Base-by-base conservation (phyloP, 2,329 filamentous ascomycete genomes). In the Boeremia lycopersici region DNA sequence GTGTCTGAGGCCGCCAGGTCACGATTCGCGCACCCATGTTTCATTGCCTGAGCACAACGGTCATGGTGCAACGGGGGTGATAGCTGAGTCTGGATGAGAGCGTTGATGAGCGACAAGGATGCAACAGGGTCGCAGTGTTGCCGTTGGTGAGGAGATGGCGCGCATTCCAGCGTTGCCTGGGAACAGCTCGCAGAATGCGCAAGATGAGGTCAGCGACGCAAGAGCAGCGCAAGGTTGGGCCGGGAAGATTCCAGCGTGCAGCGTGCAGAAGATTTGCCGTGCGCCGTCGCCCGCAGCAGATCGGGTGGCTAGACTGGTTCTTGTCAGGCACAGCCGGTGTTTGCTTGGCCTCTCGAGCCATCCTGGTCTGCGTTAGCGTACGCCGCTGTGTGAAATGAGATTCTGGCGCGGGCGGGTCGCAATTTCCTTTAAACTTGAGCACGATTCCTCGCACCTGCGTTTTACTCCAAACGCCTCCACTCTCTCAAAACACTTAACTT, bases 1-100 rank as follows among this genome's bases (percentile, higher is more conserved):
- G 31, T 49, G 46, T 55, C 52, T 55, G 29, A 49, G 45, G 52
- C 45, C 29, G 13, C 25, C 26, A 26, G 44, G 50, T 44, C 26
- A 48, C 60, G 49, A 67, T 63, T 64, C 53, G 64, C 56, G 50
- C 59, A 39, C 11, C 50, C 57, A 31, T 54, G 64, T 62, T 71
- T 64, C 61, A 64, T 44, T 29, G 61, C 47, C 63, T 48, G 56
- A 60, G 57, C 56, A 60, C 57, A 48, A 42, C 56, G 49, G 44
- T 46, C 33, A 60, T 48, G 53, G 57, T 63, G 61, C 49, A 64
- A 65, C 61, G 42, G 34, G 58, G 51, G 60, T 60, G 48, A 59
- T 23, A 23, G 19, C 19, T 23, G 66, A 60, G 57, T 54, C 52
- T 45, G 52, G 51, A 40, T 26, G 34, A 34, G 34, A 29, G 25